These are phyloP conservation scores for Trichoderma orchidacearum DNA, from an alignment of 495 filamentous ascomycete genomes.

Conservation along the genomic window DNA sequence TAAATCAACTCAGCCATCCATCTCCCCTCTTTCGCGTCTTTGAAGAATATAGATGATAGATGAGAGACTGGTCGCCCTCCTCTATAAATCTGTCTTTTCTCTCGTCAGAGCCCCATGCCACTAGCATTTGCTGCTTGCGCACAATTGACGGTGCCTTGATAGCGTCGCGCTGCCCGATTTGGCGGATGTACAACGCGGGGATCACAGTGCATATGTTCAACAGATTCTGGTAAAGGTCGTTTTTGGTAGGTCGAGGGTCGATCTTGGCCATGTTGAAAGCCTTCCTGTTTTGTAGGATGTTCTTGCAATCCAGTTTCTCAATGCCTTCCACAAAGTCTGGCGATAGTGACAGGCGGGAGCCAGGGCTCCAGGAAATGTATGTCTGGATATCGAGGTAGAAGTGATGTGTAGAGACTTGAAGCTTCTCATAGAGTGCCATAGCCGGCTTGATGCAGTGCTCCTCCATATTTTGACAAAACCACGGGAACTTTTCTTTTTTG, in stretches of 20 bases:
- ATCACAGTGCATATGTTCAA: constrained; percentile 8
- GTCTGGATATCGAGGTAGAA: constrained; percentile 13
- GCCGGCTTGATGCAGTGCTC: constrained; percentile 14
- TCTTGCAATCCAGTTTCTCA: constrained; percentile 12
- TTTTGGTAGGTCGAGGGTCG: constrained; percentile 6
- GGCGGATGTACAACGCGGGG: constrained; percentile 13
- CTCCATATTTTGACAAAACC: constrained; percentile 5
- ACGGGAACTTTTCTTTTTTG: constrained; percentile 5
- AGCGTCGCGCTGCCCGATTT: constrained; percentile 8
- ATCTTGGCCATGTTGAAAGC: constrained; percentile 13
- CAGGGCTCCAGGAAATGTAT: constrained; percentile 7
- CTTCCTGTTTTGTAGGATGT: constrained; percentile 14
- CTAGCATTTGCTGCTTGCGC: constrained; percentile 14
- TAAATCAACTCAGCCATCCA: background rate
- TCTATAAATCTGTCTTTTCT: constrained; percentile 7
- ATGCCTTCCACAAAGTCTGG: constrained; percentile 12
- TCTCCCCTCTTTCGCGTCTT: background rate
- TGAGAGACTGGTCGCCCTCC: constrained; percentile 6
- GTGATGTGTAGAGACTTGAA: constrained; percentile 15
- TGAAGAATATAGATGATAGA: constrained; percentile 6
- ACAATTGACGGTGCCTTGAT: constrained; percentile 11
- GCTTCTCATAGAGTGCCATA: constrained; percentile 13
- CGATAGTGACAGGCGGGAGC: constrained; percentile 4
- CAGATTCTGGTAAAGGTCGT: constrained; percentile 10
- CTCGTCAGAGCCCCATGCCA: constrained; percentile 13